Conservation (phyloP, 129 eudicot species). For the Tagetes erecta region DNA sequence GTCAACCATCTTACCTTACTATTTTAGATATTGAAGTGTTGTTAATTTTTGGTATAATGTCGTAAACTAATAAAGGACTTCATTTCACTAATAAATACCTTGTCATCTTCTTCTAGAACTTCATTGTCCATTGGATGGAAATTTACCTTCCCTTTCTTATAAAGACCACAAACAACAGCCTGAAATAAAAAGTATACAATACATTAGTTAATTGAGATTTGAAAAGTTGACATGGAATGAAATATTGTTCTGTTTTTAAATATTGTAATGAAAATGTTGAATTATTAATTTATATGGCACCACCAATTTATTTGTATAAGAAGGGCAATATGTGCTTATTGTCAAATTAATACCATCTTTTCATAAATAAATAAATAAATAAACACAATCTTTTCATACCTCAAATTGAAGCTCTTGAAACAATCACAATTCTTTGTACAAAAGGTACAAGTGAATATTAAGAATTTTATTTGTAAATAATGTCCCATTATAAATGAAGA, state of each 20-base stretch:
- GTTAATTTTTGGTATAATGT: background rate
- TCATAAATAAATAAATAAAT: no score
- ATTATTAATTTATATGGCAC: background rate
- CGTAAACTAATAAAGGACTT: background rate
- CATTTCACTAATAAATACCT: constrained; percentile 47
- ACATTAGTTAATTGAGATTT: background rate
- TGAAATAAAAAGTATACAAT: constrained; percentile 29
- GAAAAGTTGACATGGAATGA: background rate
- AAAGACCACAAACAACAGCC: constrained; percentile 94
- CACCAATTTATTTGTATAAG: background rate
- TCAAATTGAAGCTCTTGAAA: background rate
- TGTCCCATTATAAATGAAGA: background rate
- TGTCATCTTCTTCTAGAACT: constrained; percentile 72
- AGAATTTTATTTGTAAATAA: background rate
- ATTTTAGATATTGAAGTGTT: background rate
- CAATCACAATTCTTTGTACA: background rate
- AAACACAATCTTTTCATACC: no score
- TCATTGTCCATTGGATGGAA: constrained; percentile 93
- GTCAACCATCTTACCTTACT: background rate
- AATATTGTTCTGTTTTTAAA: background rate
- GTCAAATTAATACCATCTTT: background rate
- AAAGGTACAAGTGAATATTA: background rate
- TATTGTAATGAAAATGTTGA: background rate
- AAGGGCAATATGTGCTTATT: constrained; percentile 1
- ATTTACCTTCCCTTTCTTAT: constrained; percentile 58